Conservation (phyloP, 192 early-diverging fungal genomes). For the Rhizophlyctis rosea region DNA sequence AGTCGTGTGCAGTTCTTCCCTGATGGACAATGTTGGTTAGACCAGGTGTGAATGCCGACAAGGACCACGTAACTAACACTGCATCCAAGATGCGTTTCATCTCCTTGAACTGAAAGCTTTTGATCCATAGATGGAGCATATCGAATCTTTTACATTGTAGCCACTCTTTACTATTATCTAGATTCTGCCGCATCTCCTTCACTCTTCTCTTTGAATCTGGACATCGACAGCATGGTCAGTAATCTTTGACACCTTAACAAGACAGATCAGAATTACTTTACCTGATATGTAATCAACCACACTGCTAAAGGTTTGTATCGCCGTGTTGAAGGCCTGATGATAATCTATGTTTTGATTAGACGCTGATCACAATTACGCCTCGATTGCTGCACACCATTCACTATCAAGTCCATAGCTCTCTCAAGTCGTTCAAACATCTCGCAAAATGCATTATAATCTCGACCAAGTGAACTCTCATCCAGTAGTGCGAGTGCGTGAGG, state of each 20-base stretch:
- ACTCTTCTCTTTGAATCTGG: slow-evolving; percentile 43
- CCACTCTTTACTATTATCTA: slow-evolving; percentile 47
- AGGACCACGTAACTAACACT: slow-evolving; percentile 31
- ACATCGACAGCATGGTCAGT: neutral
- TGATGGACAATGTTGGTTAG: too few species aligned
- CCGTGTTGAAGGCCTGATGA: slow-evolving; percentile 56
- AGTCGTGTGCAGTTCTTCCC: slow-evolving; percentile 48
- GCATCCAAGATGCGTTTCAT: slow-evolving; percentile 55
- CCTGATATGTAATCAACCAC: slow-evolving; percentile 57
- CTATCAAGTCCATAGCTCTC: slow-evolving; percentile 54
- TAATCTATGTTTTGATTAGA: slow-evolving; percentile 40
- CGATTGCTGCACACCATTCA: slow-evolving; percentile 43
- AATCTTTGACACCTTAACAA: too few species aligned
- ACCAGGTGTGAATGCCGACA: neutral
- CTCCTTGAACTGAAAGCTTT: slow-evolving; percentile 59
- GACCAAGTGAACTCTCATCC: slow-evolving; percentile 49
- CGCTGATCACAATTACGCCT: too few species aligned
- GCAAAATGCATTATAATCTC: slow-evolving; percentile 46
- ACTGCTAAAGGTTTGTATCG: slow-evolving; percentile 55
- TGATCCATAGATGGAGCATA: slow-evolving; percentile 58
- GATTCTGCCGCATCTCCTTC: slow-evolving; percentile 35
- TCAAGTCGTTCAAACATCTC: slow-evolving; percentile 43
- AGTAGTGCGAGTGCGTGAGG: slow-evolving; percentile 52
- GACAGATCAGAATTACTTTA: slow-evolving; percentile 16
- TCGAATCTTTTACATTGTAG: slow-evolving; percentile 60